phyloP scores from a whole-genome alignment of 2,329 filamentous ascomycete genomes.

The Lizonia empirigonia region DNA sequence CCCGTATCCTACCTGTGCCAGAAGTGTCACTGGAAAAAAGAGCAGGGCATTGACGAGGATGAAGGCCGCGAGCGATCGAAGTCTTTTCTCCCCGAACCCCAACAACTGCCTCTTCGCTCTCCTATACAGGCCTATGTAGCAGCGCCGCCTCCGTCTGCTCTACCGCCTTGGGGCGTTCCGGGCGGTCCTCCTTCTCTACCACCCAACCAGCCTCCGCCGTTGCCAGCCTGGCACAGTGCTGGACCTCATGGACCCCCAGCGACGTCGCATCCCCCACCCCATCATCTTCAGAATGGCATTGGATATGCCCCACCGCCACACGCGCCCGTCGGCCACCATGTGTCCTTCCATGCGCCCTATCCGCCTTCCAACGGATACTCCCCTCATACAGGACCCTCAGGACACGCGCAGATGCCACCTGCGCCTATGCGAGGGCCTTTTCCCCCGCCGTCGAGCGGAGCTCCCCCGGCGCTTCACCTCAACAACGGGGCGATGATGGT shows the following conservation, averaged over 20 bases:
- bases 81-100: slow-evolving; percentile 40
- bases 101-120: slow-evolving; percentile 42
- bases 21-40: slow-evolving; percentile 56
- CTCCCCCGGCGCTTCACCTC: slow-evolving; percentile 42
- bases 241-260: slow-evolving; percentile 33
- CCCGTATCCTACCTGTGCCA: slow-evolving; percentile 51
- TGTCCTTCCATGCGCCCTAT: slow-evolving; percentile 43
- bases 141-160: slow-evolving; percentile 26
- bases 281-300: slow-evolving; percentile 42
- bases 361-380: slow-evolving; percentile 44
- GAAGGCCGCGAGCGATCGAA: slow-evolving; percentile 37
- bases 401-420: slow-evolving; percentile 38
- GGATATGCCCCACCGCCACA: slow-evolving; percentile 34
- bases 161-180: slow-evolving; percentile 32
- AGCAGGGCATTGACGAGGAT: slow-evolving; percentile 43
- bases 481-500: slow-evolving; percentile 39
- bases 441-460: slow-evolving; percentile 33
- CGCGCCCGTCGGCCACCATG: slow-evolving; percentile 32
- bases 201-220: slow-evolving; percentile 36
- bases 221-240: slow-evolving; percentile 39
- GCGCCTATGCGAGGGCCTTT: slow-evolving; percentile 38
- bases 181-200: slow-evolving; percentile 24
- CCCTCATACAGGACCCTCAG: slow-evolving; percentile 38
- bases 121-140: slow-evolving; percentile 36
- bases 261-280: slow-evolving; percentile 31